Base-by-base conservation (phyloP, 2,329 filamentous ascomycete species). In the Neonectria sp. region DNA sequence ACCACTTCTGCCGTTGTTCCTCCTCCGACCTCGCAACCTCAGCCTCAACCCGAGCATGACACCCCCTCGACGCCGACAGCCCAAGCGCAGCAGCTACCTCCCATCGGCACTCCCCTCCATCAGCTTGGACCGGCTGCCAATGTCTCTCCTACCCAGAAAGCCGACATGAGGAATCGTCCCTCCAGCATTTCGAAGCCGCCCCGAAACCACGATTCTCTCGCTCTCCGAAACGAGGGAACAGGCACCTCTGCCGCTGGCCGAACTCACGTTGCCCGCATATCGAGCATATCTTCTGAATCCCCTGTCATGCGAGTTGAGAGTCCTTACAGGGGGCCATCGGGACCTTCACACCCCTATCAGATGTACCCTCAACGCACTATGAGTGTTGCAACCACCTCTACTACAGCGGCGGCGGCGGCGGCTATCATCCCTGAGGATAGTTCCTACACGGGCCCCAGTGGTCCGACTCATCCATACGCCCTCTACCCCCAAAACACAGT, bases 401-500 rank as follows among this genome's bases (percentile, higher is more conserved):
- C 93, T 15, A 82, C 88, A 55, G 88, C 93, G n/a, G 84, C 88
- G 49, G 70, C 93, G 13, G 83, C 88, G 51, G 88, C 93, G n/a
- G 84, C 88, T 51, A 69, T 74, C 2, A 76, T 80, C 17, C 68
- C 73, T 6, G 69, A 73, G 45, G 77, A 77, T 73, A 70, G 70
- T 29, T 87, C 90, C 3, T 89, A 91, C 72, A 84, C 85, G 12
- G 88, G 90, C 21, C 84, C 88, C 13, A 88, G 85, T 56, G 90
- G 90, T 3, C 95, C 95, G 9, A 89, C 93, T 66, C 95, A 97
- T 77, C 95, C 95, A 0, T 98, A 98, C 78, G 89, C 87, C 46
- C 89, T 97, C 86, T 98, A 97, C 75, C 88, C 93, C 6, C 95
- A 98, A 78, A 94, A 90, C 72, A 93, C 93, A 0, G 86, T 89